Percentiles rank a stretch among this genome's conserved stretches.
These are phyloP conservation scores for Fraxinus pennsylvanica DNA, from an alignment of 257 asterid genomes.

Conservation along the genomic window DNA sequence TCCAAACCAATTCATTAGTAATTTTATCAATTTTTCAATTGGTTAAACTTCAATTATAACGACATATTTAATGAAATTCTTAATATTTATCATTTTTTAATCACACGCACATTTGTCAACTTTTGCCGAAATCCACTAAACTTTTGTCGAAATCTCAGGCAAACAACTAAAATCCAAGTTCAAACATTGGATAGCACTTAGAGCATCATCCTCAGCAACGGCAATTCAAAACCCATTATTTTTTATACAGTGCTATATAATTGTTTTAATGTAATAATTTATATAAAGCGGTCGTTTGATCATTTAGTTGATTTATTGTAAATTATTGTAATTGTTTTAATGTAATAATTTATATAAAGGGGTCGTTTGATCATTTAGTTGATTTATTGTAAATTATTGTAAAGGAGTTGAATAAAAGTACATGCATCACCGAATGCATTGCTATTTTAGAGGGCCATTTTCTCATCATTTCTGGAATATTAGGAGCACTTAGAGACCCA, in stretches of 20 bases:
- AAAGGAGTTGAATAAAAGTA: neutral
- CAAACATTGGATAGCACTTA: neutral
- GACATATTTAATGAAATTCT: too few species aligned
- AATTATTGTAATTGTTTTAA: slow-evolving; percentile 5
- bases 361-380: neutral
- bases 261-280: slow-evolving; percentile 41
- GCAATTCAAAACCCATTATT: too few species aligned
- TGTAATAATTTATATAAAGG: neutral
- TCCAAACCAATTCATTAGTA: too few species aligned
- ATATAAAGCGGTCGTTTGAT: neutral
- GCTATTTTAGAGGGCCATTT: slow-evolving; percentile 37
- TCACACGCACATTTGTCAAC: too few species aligned
- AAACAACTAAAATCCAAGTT: neutral
- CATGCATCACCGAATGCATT: neutral
- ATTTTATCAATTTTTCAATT: too few species aligned
- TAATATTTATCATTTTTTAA: too few species aligned
- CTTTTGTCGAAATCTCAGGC: too few species aligned
- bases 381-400: slow-evolving; percentile 1
- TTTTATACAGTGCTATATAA: slow-evolving; percentile 42
- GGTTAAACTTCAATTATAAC: too few species aligned
- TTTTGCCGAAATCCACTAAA: too few species aligned
- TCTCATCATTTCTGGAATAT: slow-evolving; percentile 49
- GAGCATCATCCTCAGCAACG: neutral
- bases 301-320: neutral
- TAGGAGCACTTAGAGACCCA: slow-evolving; percentile 39